Conservation (phyloP, 768 basidiomycete genomes). For the Tylopilus plumbeoviolaceoides region DNA sequence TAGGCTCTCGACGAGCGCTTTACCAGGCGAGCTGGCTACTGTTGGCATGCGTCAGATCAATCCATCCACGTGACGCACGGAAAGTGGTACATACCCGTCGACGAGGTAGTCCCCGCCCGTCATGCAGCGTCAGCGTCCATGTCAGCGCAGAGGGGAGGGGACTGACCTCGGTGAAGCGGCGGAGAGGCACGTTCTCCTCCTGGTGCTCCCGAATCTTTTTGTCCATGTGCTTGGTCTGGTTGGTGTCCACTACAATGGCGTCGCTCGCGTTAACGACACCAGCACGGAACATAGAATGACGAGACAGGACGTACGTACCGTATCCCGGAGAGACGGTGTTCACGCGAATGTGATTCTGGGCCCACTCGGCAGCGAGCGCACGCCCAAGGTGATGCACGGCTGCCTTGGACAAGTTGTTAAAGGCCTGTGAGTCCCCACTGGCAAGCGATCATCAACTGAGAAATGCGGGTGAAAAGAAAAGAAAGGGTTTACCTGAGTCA, state of each 20-base stretch:
- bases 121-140: too few relatives aligned
- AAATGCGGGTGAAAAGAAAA: too few relatives aligned
- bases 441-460: not conserved
- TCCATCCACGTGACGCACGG: too few relatives aligned
- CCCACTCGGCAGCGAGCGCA: constrained; percentile 65
- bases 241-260: constrained; percentile 44
- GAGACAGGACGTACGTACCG: constrained; percentile 16
- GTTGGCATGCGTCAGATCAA: too few relatives aligned
- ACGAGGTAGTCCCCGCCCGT: constrained; percentile 55
- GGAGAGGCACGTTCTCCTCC: constrained; percentile 45
- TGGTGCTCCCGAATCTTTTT: constrained; percentile 47
- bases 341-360: constrained; percentile 46
- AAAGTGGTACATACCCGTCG: constrained; percentile 42
- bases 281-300: too few relatives aligned
- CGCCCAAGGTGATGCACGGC: constrained; percentile 61
- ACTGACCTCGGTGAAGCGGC: constrained; percentile 7
- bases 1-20: not conserved
- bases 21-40: constrained; percentile 26
- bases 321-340: constrained; percentile 66
- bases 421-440: constrained; percentile 23
- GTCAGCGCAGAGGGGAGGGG: too few relatives aligned
- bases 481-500: constrained; percentile 42
- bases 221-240: constrained; percentile 55
- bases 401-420: constrained; percentile 69
- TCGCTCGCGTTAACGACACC: too few relatives aligned